Conservation (phyloP, 1,139 yeast species). For the Casaregolazyma suthepensis region DNA sequence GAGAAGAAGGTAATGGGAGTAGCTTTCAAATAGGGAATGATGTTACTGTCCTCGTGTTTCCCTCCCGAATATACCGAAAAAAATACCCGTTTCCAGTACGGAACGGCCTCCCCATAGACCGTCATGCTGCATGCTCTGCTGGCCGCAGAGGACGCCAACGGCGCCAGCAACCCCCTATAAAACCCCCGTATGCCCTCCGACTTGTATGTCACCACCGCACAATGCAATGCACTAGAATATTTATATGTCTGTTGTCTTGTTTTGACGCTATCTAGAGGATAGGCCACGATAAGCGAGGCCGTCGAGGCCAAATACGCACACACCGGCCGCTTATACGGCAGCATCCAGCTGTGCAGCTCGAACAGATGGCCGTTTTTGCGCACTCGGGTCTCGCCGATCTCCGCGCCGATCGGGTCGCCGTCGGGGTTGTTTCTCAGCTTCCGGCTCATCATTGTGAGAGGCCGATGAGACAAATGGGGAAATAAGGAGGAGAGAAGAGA, state of each 20-base stretch:
- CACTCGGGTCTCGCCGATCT: neutral
- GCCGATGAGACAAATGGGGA: too few species aligned
- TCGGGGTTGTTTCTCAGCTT: neutral
- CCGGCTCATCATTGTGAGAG: neutral
- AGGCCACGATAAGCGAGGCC: slow-evolving; percentile 65
- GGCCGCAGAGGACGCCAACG: slow-evolving; percentile 24
- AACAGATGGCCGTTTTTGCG: slow-evolving; percentile 1
- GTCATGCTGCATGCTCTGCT: slow-evolving; percentile 45
- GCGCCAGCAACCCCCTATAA: slow-evolving; percentile 46
- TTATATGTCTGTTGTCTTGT: slow-evolving; percentile 79
- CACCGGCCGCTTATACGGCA: slow-evolving; percentile 54
- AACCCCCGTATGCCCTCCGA: slow-evolving; percentile 67
- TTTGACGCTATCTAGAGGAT: slow-evolving; percentile 78
- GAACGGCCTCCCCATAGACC: slow-evolving; percentile 54
- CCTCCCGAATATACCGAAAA: slow-evolving; percentile 21
- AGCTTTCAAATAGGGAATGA: slow-evolving; percentile 39
- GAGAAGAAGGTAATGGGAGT: slow-evolving; percentile 62
- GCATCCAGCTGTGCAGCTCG: slow-evolving; percentile 43
- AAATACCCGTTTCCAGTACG: slow-evolving; percentile 30
- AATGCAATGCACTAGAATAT: slow-evolving; percentile 52
- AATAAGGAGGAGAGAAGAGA: too few species aligned
- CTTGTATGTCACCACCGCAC: slow-evolving; percentile 50
- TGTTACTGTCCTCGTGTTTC: slow-evolving; percentile 10
- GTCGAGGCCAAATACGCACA: slow-evolving; percentile 61
- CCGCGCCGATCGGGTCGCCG: neutral